phyloP scores from a whole-genome alignment of 2,329 filamentous ascomycete species.

The Colletotrichum eleusines region DNA sequence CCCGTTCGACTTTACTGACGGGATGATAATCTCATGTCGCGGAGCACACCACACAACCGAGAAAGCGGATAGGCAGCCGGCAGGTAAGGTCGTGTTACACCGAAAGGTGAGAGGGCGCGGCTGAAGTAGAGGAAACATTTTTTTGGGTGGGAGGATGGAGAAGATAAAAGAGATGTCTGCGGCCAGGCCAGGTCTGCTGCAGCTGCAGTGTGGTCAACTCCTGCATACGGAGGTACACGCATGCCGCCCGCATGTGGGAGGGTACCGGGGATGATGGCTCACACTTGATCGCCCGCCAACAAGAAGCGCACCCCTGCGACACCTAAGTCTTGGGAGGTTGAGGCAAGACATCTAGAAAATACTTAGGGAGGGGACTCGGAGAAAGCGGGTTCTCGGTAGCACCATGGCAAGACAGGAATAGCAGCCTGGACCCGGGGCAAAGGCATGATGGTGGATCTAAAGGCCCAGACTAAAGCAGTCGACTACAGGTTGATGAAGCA shows the following conservation, averaged over 20 bases:
- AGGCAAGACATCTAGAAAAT: conserved; percentile 8
- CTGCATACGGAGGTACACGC: conserved; percentile 38
- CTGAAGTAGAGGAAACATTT: conserved; percentile 32
- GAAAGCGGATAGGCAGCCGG: conserved; percentile 27
- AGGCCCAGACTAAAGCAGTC: conserved; percentile 4
- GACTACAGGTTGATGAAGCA: conserved; percentile 21
- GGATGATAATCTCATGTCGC: conserved; percentile 34
- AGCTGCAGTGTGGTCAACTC: conserved; percentile 40
- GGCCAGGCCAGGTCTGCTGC: conserved; percentile 37
- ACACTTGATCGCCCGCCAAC: conserved; percentile 33
- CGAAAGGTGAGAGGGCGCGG: conserved; percentile 28
- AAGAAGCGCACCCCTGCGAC: conserved; percentile 31
- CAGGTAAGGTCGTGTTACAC: conserved; percentile 40
- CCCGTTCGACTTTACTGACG: conserved; percentile 25
- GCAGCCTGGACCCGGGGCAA: conserved; percentile 17
- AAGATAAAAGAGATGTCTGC: conserved; percentile 39
- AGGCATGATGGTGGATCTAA: conserved; percentile 32
- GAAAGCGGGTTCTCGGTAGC: conserved; percentile 11
- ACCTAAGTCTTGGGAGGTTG: conserved; percentile 15
- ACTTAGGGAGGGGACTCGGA: neutral
- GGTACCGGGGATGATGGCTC: conserved; percentile 33
- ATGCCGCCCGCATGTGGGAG: conserved; percentile 30
- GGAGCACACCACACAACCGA: conserved; percentile 24
- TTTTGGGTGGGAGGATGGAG: conserved; percentile 37
- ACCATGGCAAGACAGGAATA: conserved; percentile 38